A percentile compares a stretch with the other conserved stretches of the same genome.
Evolutionary conservation across 2,329 filamentous ascomycete genomes (phyloP).

Genomic region (Penicillium sp.): DNA sequence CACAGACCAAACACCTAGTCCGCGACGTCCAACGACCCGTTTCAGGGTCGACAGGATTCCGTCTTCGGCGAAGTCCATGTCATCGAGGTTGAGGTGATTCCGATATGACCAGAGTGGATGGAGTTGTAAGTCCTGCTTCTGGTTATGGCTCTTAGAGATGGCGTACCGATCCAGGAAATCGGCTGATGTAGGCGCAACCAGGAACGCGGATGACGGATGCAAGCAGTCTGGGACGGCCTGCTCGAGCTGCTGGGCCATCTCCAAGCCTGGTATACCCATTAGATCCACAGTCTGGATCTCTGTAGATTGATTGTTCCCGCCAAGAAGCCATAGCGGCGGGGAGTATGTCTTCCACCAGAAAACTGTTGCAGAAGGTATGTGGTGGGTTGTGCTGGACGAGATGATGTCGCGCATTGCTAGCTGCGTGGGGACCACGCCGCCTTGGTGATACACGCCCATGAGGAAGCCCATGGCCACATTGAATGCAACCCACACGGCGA

Average conservation of each 20-base stretch:
- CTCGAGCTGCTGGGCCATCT: conserved; percentile 43
- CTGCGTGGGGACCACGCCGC: conserved; percentile 52
- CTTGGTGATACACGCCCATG: conserved; percentile 56
- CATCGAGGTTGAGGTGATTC: conserved; percentile 52
- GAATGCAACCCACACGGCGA: conserved; percentile 50
- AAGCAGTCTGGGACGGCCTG: conserved; percentile 34
- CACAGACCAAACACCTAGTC: conserved; percentile 51
- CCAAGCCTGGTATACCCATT: conserved; percentile 48
- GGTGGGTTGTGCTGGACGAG: conserved; percentile 25
- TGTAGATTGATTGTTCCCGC: conserved; percentile 32
- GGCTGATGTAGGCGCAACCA: conserved; percentile 49
- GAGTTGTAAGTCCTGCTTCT: conserved; percentile 31
- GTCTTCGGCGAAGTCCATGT: conserved; percentile 52
- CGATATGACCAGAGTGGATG: conserved; percentile 46
- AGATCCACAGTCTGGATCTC: conserved; percentile 47
- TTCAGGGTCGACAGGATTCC: conserved; percentile 47
- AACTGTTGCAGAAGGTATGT: conserved; percentile 34
- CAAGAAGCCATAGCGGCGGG: conserved; percentile 53
- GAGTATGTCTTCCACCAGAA: conserved; percentile 59
- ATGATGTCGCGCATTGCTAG: conserved; percentile 45
- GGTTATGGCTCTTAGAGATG: background rate
- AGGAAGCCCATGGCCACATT: conserved; percentile 50
- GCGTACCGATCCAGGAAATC: conserved; percentile 43
- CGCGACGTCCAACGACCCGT: conserved; percentile 49
- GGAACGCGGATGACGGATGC: conserved; percentile 34